These are phyloP conservation scores for Lycium barbarum DNA, from an alignment of 257 asterid genomes.

Conservation along the genomic window DNA sequence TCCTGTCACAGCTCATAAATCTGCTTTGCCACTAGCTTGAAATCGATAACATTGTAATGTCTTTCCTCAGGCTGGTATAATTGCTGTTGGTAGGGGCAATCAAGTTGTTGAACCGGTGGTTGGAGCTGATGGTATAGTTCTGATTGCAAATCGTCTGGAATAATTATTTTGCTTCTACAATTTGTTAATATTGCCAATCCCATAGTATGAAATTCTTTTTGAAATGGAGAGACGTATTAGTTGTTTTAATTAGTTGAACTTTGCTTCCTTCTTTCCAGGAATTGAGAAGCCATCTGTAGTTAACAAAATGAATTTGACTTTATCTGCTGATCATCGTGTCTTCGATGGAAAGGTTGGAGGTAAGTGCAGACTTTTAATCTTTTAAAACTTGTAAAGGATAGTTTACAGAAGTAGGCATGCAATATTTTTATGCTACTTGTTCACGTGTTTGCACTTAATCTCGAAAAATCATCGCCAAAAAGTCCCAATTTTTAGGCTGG, in stretches of 20 bases:
- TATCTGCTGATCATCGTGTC: constrained; percentile 97
- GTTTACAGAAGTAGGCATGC: not conserved
- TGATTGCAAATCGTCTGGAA: constrained; percentile 9
- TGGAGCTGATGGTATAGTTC: constrained; percentile 78
- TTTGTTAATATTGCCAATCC: constrained; percentile 23
- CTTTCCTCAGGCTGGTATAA: constrained; percentile 87
- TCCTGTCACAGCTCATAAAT: constrained; percentile 6
- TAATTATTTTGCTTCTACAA: constrained; percentile 2
- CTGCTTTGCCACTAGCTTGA: constrained; percentile 8
- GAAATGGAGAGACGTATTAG: not conserved
- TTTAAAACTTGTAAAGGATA: not conserved
- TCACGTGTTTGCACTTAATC: not conserved
- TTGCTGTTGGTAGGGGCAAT: constrained; percentile 97
- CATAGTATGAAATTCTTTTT: not conserved
- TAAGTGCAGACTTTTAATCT: constrained; percentile 33
- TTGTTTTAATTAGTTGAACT: not conserved
- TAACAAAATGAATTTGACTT: constrained; percentile 80
- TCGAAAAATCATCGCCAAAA: not conserved
- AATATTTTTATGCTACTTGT: not conserved
- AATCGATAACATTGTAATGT: constrained; percentile 39
- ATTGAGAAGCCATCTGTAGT: constrained; percentile 77
- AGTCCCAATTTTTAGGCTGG: not conserved
- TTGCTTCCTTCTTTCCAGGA: constrained; percentile 57
- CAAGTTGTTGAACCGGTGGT: constrained; percentile 84
- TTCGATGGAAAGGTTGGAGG: constrained; percentile 98